Base-by-base conservation (phyloP, 352 stramenopile genomes). In the Saprolegnia parasitica region DNA sequence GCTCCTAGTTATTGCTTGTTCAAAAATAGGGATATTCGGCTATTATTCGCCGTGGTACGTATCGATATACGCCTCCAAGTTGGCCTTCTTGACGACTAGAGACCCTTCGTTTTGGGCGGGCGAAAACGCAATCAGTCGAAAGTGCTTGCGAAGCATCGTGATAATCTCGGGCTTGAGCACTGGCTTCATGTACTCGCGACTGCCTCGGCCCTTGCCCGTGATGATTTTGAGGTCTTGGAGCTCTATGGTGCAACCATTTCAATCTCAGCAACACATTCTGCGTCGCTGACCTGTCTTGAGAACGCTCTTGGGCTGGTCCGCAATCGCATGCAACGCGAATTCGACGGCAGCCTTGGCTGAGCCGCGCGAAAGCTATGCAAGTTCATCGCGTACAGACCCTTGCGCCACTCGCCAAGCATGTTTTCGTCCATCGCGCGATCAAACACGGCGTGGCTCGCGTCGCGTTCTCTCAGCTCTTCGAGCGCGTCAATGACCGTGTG, bases 291-390 rank as follows among this genome's bases (percentile, higher is more conserved):
- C 80, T 0, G 71, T 67, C n/a, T 77, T 74, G 13, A 66, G 73
- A 1, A 72, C 56, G 4, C 37, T 57, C 6, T 74, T 60, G 24
- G 78, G 72, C 18, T 81, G 74, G 32, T 75, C 67, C 32, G 81
- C 71, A 29, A 87, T 78, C 57, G 78, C 74, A n/a, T 83, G 73
- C 23, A 91, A 83, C 15, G 82, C 79, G 46, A 78, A 78, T 42
- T 89, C 79, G n/a, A 90, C 78, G 0, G 84, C 84, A 45, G 79
- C 87, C 71, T 90, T 91, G 15, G 81, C 84, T 13, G 87, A 73
- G 20, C 81, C 81, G 20, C 74, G 72, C 23, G 81, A 89, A 90
- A 88, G 5, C 76, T 81, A 75, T 91, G 84, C 72, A 91, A 68
- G 39, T 91, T 82, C 57, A 91, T 81, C 56, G 86, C 76, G 72